Conservation (phyloP, 257 asterid species). For the Penstemon eatonii region DNA sequence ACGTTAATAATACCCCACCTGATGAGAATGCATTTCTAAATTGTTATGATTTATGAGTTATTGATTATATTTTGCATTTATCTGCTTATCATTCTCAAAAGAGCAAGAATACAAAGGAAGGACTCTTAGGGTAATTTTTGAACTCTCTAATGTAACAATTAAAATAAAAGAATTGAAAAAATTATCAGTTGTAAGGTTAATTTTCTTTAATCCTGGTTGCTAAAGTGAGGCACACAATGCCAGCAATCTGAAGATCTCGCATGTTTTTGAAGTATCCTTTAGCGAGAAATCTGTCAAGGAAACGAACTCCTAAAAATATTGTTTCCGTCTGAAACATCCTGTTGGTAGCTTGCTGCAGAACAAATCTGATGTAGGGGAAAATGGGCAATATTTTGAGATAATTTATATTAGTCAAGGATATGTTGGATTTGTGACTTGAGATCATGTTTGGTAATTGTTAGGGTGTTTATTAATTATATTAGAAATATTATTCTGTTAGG, state of each 20-base stretch:
- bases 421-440: too few relatives aligned
- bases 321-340: constrained; percentile 79
- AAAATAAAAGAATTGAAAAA: constrained; percentile 10
- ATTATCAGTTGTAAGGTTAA: constrained; percentile 81
- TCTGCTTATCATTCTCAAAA: background rate
- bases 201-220: constrained; percentile 97
- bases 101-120: constrained; percentile 5
- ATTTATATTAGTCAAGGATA: too few relatives aligned
- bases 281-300: constrained; percentile 55
- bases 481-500: too few relatives aligned
- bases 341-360: constrained; percentile 61
- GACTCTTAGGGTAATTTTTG: constrained; percentile 6
- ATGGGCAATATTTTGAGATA: too few relatives aligned
- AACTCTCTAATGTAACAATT: background rate
- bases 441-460: too few relatives aligned
- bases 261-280: constrained; percentile 72
- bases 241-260: constrained; percentile 81
- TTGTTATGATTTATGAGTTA: too few relatives aligned
- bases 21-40: too few relatives aligned
- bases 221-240: constrained; percentile 88
- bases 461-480: too few relatives aligned
- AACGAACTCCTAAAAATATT: constrained; percentile 45
- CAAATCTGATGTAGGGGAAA: too few relatives aligned
- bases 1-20: background rate
- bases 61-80: too few relatives aligned